phyloP scores from a whole-genome alignment of 371 early-diverging fungal genomes.

The Mortierella polycephala region DNA sequence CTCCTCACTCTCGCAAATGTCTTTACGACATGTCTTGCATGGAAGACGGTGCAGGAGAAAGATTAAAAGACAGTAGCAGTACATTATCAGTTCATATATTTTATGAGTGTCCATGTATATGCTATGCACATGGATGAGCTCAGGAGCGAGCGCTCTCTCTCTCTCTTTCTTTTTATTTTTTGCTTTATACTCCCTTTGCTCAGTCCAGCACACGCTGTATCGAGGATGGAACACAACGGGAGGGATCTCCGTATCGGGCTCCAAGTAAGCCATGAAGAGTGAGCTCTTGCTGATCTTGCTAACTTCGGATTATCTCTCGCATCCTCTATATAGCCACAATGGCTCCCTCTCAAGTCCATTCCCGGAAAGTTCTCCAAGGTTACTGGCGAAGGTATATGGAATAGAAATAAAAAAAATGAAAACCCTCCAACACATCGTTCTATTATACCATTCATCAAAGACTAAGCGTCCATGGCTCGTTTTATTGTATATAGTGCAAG shows the following conservation, averaged over 20 bases:
- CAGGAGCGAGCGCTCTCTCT: not conserved
- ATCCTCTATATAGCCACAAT: slow-evolving; percentile 19
- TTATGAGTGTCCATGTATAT: too few species aligned
- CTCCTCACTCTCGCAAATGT: too few species aligned
- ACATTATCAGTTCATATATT: not conserved
- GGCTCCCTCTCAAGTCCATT: slow-evolving; percentile 38
- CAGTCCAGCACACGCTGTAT: too few species aligned
- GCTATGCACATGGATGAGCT: too few species aligned
- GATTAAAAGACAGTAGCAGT: not conserved
- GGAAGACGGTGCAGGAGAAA: slow-evolving; percentile 5
- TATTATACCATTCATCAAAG: not conserved
- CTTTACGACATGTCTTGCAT: too few species aligned
- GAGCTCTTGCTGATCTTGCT: too few species aligned
- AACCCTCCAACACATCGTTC: not conserved
- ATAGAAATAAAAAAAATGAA: not conserved
- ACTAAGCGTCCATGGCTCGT: not conserved
- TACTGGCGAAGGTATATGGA: slow-evolving; percentile 41
- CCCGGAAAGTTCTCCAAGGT: slow-evolving; percentile 48
- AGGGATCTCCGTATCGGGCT: too few species aligned
- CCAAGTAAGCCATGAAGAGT: not conserved
- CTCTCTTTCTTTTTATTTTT: not conserved
- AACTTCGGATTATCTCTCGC: too few species aligned
- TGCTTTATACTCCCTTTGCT: not conserved
- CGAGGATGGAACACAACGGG: too few species aligned
- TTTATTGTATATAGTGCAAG: slow-evolving; percentile 17